Evolutionary conservation across 805 yeast genomes (phyloP).

Genomic region (Nakazawaea wickerhamii): DNA sequence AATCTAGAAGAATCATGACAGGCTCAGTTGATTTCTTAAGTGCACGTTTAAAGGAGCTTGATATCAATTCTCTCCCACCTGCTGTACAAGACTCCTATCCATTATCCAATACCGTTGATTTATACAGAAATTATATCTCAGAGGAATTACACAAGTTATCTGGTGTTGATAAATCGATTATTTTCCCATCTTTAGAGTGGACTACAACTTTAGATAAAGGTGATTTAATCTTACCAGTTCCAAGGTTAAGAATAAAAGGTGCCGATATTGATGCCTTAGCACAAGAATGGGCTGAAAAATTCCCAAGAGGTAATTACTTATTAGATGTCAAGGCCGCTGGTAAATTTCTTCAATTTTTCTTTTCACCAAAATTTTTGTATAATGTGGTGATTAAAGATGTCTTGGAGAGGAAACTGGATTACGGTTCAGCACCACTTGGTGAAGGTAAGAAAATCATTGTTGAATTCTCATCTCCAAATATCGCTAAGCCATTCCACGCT

Average conservation of each 20-base stretch:
- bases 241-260: slow-evolving; percentile 82
- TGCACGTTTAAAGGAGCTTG: slow-evolving; percentile 20
- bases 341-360: slow-evolving; percentile 86
- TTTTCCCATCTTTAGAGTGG: slow-evolving; percentile 84
- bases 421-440: slow-evolving; percentile 76
- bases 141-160: slow-evolving; percentile 69
- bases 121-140: slow-evolving; percentile 85
- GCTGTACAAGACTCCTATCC: slow-evolving; percentile 61
- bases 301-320: slow-evolving; percentile 69
- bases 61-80: slow-evolving; percentile 33
- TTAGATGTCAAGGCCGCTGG: slow-evolving; percentile 77
- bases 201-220: slow-evolving; percentile 85
- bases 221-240: slow-evolving; percentile 87
- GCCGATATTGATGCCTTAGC: slow-evolving; percentile 73
- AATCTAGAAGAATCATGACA: slow-evolving; percentile 17
- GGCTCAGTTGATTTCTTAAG: slow-evolving; percentile 22
- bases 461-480: slow-evolving; percentile 96
- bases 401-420: slow-evolving; percentile 52
- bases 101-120: slow-evolving; percentile 73
- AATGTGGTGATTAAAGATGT: slow-evolving; percentile 66
- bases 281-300: slow-evolving; percentile 68
- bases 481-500: slow-evolving; percentile 99
- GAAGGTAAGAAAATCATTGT: slow-evolving; percentile 63
- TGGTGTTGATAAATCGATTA: slow-evolving; percentile 61
- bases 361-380: slow-evolving; percentile 60